These are phyloP conservation scores for Didymella lethalis DNA, from an alignment of 2,329 filamentous ascomycete genomes.

Conservation along the genomic window DNA sequence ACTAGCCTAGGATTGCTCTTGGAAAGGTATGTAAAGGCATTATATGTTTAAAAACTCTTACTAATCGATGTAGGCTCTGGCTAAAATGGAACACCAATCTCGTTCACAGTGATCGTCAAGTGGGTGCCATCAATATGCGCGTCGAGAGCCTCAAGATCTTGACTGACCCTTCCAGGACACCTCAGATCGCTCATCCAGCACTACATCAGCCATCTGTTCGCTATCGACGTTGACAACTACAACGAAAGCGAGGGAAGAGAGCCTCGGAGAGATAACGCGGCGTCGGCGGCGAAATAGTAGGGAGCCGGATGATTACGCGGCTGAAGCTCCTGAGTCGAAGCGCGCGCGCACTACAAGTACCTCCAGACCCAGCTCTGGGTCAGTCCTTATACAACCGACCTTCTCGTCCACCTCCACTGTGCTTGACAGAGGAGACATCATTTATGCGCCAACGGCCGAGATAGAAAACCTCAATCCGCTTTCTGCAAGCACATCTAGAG, in stretches of 20 bases:
- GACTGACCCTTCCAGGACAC: no score
- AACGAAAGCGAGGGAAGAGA: background rate
- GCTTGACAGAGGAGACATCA: background rate
- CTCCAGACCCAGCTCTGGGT: constrained; percentile 1
- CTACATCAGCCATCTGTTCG: background rate
- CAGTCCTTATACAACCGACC: background rate
- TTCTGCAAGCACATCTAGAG: background rate
- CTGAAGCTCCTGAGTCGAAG: background rate
- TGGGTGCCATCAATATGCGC: no score
- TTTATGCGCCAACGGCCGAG: no score
- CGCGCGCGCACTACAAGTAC: no score
- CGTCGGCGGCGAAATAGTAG: background rate
- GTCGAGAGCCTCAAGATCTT: no score
- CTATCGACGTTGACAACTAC: background rate
- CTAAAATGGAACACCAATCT: no score
- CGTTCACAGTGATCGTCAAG: no score
- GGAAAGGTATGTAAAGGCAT: no score
- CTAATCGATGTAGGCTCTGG: no score
- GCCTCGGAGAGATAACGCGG: no score
- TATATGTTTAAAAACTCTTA: no score
- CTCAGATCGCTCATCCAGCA: background rate
- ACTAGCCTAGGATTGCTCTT: no score
- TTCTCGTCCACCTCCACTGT: background rate
- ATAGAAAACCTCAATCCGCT: background rate
- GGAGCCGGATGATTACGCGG: background rate